phyloP scores from a whole-genome alignment of 2,329 filamentous ascomycete genomes.

The Colletotrichum karsti region DNA sequence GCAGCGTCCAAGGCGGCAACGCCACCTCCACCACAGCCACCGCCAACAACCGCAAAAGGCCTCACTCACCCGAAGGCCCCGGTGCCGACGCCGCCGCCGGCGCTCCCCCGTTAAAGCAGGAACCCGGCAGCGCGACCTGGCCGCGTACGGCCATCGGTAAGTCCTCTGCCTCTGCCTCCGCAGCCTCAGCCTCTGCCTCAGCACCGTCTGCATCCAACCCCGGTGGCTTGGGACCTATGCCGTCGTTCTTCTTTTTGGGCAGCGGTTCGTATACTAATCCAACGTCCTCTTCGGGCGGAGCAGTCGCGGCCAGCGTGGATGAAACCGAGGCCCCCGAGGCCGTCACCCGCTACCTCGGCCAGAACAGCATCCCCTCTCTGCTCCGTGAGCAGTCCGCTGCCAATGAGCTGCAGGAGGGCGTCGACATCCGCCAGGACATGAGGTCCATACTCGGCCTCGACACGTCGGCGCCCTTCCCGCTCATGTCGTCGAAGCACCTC shows the following conservation, averaged over 20 bases:
- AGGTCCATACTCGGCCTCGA: conserved; percentile 72
- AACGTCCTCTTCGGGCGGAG: conserved; percentile 13
- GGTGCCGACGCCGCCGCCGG: conserved; percentile 43
- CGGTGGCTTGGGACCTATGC: conserved; percentile 8
- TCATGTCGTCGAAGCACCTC: conserved; percentile 72
- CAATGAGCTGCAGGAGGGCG: conserved; percentile 58
- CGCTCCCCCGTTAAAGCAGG: conserved; percentile 36
- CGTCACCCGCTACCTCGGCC: conserved; percentile 67
- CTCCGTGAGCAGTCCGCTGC: conserved; percentile 67
- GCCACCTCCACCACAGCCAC: conserved; percentile 32
- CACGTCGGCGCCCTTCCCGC: conserved; percentile 71
- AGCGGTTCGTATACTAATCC: conserved; percentile 24
- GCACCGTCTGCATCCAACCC: conserved; percentile 4
- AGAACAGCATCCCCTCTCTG: conserved; percentile 74
- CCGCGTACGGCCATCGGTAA: conserved; percentile 48
- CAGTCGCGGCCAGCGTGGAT: conserved; percentile 50
- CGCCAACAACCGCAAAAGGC: conserved; percentile 43
- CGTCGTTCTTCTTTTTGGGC: conserved; percentile 15
- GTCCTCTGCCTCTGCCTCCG: conserved; percentile 10
- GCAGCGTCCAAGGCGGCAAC: conserved; percentile 29
- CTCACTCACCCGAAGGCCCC: conserved; percentile 51
- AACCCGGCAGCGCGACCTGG: conserved; percentile 50
- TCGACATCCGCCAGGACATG: conserved; percentile 71
- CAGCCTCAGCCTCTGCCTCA: neutral
- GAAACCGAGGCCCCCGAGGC: conserved; percentile 63